Conservation (phyloP, 257 asterid genomes). For the Leptodermis oblonga region DNA sequence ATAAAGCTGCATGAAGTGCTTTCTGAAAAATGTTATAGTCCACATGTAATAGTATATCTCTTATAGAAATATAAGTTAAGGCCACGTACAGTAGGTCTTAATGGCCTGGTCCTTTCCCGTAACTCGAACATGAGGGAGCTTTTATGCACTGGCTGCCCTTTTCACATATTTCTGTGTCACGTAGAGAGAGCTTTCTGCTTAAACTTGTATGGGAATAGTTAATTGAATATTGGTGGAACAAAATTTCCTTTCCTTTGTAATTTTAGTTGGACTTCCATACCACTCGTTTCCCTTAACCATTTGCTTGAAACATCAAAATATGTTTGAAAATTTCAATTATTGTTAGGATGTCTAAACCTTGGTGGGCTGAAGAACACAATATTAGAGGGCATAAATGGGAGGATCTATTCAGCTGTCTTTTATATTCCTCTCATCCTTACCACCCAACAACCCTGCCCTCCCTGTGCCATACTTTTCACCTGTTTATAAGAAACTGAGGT, state of each 20-base stretch:
- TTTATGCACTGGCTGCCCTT: too few species aligned
- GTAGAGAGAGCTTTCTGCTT: not conserved
- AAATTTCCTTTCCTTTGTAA: not conserved
- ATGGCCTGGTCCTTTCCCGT: too few species aligned
- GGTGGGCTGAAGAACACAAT: not conserved
- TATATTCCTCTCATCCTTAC: not conserved
- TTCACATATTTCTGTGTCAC: not conserved
- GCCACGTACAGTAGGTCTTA: too few species aligned
- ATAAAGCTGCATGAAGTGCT: not conserved
- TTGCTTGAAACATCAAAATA: not conserved
- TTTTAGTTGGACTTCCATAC: not conserved
- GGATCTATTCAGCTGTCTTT: not conserved
- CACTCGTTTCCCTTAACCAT: not conserved
- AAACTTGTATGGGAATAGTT: not conserved
- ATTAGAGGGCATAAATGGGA: not conserved
- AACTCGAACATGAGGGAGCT: too few species aligned
- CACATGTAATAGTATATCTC: not conserved
- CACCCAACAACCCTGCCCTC: not conserved
- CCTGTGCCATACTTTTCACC: not conserved
- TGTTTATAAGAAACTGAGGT: not conserved
- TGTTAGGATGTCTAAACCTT: not conserved
- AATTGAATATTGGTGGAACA: not conserved
- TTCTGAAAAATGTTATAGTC: not conserved
- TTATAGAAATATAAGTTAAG: too few species aligned
- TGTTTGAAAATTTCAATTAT: not conserved